Base-by-base conservation (phyloP, 805 yeast genomes). In the Wickerhamomyces mucosus region DNA sequence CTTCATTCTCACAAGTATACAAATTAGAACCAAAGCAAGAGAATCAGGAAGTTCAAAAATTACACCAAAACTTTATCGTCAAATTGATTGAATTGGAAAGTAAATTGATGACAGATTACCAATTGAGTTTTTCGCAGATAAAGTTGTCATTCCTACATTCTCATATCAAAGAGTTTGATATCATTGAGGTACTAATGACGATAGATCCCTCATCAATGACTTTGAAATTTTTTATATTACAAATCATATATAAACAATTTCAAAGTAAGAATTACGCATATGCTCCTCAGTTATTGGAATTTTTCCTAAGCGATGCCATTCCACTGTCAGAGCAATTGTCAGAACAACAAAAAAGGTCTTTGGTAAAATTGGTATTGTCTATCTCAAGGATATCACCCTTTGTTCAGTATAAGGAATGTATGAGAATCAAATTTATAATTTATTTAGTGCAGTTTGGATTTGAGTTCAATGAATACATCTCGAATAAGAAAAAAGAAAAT, bases 61-160 rank as follows among this genome's bases (percentile, higher is more conserved):
- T 31, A 25, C 51, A 47, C 31, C 46, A 46, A 21, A 24, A 21
- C 4, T 47, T 34, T 26, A 43, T 48, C 8, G 29, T 47, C 21
- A 43, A 35, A 26, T 33, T 47, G 16, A 35, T 50, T 9, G 53
- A 48, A 11, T 28, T 50, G 5, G 55, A 48, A 16, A 22, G 29
- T 8, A 7, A 24, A 6, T 23, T 41, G 3, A 25, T 32, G 5
- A 18, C 35, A 1, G 40, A 40, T 27, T 40, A 26, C 29, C 13
- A 29, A 4, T 4, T 15, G 10, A 6, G 35, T 10, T 8, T 40
- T 21, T 26, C 15, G 9, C 38, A 40, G 33, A 27, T 39, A 11
- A 22, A 32, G 24, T 16, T 29, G 15, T 16, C 22, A 9, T 18
- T 11, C 11, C 8, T 25, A 15, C 23, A 17, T 15, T 12, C 21